phyloP scores from a whole-genome alignment of 139 green algal species.

The Limnomonas spitsbergensis region DNA sequence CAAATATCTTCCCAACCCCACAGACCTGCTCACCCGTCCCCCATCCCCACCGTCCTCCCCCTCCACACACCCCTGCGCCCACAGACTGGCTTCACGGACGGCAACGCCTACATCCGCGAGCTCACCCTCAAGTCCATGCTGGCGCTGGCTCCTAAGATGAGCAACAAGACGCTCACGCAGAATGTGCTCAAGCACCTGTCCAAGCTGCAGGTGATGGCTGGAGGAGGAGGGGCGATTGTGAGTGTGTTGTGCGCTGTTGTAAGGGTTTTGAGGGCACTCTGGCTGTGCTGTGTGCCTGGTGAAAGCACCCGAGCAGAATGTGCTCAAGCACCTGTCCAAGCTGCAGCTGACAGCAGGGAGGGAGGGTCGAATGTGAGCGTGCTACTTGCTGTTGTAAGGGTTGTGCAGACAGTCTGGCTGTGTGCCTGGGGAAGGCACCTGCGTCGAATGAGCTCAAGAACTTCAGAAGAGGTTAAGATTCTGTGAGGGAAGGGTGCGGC shows the following conservation, averaged over 20 bases:
- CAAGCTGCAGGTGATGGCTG: conserved; percentile 76
- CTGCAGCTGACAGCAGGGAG: conserved; percentile 65
- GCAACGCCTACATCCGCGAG: conserved; percentile 90
- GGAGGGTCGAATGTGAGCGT: too few species aligned
- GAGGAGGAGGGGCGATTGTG: too few species aligned
- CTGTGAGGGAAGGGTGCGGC: too few species aligned
- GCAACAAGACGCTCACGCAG: conserved; percentile 77
- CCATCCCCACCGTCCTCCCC: too few species aligned
- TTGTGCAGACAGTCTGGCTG: too few species aligned
- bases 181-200: conserved; percentile 91
- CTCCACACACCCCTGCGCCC: too few species aligned
- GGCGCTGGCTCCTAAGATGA: conserved; percentile 85
- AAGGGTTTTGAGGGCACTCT: too few species aligned
- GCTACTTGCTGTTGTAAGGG: neutral
- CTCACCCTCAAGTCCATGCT: conserved; percentile 93
- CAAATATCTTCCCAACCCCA: too few species aligned
- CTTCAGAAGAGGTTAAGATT: too few species aligned
- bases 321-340: conserved; percentile 95
- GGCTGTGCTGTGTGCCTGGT: too few species aligned
- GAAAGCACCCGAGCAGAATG: conserved; percentile 72
- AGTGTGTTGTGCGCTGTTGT: neutral
- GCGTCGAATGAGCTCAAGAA: conserved; percentile 87
- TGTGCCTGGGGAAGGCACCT: too few species aligned
- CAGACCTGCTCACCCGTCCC: too few species aligned
- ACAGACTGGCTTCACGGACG: conserved; percentile 83